phyloP scores from a whole-genome alignment of 2,329 filamentous ascomycete species.

The Cryphonectria nitschkei region DNA sequence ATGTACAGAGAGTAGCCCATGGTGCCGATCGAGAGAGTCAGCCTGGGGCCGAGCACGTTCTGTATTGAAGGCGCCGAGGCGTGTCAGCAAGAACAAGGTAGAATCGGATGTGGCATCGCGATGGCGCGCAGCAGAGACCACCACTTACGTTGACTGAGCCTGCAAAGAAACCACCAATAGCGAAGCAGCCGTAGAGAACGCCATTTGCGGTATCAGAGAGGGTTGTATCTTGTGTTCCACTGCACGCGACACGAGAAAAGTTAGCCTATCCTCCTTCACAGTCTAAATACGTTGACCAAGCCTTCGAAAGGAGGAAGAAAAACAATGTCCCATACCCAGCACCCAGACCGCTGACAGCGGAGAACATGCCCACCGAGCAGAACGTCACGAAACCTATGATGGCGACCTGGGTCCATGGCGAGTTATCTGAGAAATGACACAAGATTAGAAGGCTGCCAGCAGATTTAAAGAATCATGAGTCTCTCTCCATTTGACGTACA shows the following conservation, averaged over 20 bases:
- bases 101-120: neutral
- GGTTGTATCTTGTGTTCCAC: constrained; percentile 29
- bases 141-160: constrained; percentile 30
- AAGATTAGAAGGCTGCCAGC: neutral
- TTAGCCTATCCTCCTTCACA: neutral
- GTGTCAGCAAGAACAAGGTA: neutral
- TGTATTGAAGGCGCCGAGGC: constrained; percentile 1
- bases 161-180: constrained; percentile 28
- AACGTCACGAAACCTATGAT: constrained; percentile 34
- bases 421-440: constrained; percentile 22
- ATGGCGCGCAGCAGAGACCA: neutral
- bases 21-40: constrained; percentile 31
- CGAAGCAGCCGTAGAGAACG: constrained; percentile 33
- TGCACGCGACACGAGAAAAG: neutral
- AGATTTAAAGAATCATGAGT: too few relatives aligned
- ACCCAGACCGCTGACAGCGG: constrained; percentile 29
- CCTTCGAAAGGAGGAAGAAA: neutral
- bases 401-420: constrained; percentile 32
- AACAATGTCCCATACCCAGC: constrained; percentile 20
- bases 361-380: constrained; percentile 34
- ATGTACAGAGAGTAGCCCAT: constrained; percentile 31
- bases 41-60: constrained; percentile 32
- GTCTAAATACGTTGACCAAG: neutral
- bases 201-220: constrained; percentile 31
- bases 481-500: constrained; percentile 18